Evolutionary conservation across 306 rosid genomes (phyloP).

Genomic region (Ceratonia siliqua): DNA sequence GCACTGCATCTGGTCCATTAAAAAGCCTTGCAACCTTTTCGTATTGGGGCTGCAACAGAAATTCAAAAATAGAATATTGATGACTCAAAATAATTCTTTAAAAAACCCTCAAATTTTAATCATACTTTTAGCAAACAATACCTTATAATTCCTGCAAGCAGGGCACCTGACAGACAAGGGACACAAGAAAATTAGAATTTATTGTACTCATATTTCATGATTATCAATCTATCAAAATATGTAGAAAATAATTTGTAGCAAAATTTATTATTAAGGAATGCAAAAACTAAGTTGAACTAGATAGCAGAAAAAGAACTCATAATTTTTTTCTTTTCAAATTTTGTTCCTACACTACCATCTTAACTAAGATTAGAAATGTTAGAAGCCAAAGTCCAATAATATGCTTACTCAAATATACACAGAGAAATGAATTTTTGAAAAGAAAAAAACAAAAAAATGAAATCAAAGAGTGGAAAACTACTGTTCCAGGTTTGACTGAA

Average conservation of each 20-base stretch:
- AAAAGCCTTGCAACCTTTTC: conserved; percentile 97
- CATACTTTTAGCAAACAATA: conserved; percentile 33
- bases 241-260: conserved; percentile 13
- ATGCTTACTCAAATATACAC: conserved; percentile 4
- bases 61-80: conserved; percentile 26
- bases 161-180: conserved; percentile 77
- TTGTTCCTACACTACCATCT: neutral
- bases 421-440: neutral
- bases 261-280: conserved; percentile 15
- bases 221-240: neutral
- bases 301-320: neutral
- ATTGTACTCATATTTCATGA: neutral
- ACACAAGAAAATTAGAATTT: conserved; percentile 37
- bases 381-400: neutral
- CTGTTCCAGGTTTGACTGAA: neutral
- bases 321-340: neutral
- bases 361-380: neutral
- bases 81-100: conserved; percentile 1
- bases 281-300: neutral
- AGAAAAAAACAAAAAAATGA: neutral
- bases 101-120: neutral
- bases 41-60: conserved; percentile 73
- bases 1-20: conserved; percentile 91
- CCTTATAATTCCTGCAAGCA: conserved; percentile 98
- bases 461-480: neutral